phyloP scores from a whole-genome alignment of 192 early-diverging fungal species.

The Kappamyces sp. region DNA sequence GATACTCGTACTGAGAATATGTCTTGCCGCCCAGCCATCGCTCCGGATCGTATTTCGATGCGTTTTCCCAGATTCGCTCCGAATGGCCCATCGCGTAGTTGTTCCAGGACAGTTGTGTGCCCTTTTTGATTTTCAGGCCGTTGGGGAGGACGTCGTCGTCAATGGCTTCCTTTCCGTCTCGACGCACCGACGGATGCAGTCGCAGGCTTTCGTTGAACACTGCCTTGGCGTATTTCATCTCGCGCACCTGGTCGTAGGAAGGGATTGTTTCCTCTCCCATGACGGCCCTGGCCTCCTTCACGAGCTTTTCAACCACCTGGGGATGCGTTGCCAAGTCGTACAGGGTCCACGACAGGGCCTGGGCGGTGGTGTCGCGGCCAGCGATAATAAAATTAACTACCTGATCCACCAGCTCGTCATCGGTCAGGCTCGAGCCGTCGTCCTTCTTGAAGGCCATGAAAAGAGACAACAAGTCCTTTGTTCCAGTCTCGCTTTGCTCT shows the following conservation, averaged over 20 bases:
- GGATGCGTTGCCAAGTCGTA: slow-evolving; percentile 39
- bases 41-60: slow-evolving; percentile 55
- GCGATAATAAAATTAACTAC: slow-evolving; percentile 42
- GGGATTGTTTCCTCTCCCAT: slow-evolving; percentile 7
- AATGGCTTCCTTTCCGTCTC: slow-evolving; percentile 41
- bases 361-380: slow-evolving; percentile 53
- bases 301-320: slow-evolving; percentile 14
- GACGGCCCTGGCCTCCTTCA: slow-evolving; percentile 22
- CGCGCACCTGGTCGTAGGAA: slow-evolving; percentile 31
- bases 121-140: slow-evolving; percentile 44
- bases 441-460: slow-evolving; percentile 26
- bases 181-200: slow-evolving; percentile 53
- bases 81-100: slow-evolving; percentile 48
- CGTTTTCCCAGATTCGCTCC: slow-evolving; percentile 51
- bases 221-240: slow-evolving; percentile 48
- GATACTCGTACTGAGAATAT: slow-evolving; percentile 28
- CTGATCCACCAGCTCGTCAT: slow-evolving; percentile 27
- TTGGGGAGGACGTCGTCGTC: slow-evolving; percentile 55
- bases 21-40: slow-evolving; percentile 38
- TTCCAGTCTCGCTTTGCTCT: not conserved
- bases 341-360: slow-evolving; percentile 50
- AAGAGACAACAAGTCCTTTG: slow-evolving; percentile 28
- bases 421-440: slow-evolving; percentile 17
- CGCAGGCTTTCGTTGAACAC: slow-evolving; percentile 52
- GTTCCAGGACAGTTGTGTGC: slow-evolving; percentile 42